These are phyloP conservation scores for Flaveria sonorensis DNA, from an alignment of 129 eudicot genomes.

Conservation along the genomic window DNA sequence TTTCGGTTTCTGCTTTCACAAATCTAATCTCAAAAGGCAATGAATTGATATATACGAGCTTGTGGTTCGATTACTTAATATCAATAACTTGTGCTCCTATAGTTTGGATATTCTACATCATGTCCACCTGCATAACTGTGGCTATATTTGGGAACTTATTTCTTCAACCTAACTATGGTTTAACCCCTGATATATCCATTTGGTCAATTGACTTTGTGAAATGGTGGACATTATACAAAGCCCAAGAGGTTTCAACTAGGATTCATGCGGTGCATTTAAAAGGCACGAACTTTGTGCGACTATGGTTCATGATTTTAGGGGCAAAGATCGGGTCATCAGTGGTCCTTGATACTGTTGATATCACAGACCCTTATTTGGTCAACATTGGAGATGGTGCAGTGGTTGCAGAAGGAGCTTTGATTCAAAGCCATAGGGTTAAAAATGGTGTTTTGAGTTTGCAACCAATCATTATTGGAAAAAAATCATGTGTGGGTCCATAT, in stretches of 20 bases:
- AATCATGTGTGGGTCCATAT: conserved; percentile 44
- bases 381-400: conserved; percentile 55
- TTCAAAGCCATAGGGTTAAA: conserved; percentile 64
- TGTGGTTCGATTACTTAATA: conserved; percentile 35
- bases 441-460: conserved; percentile 51
- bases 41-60: not conserved
- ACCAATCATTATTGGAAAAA: conserved; percentile 42
- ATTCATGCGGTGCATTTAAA: conserved; percentile 50
- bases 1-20: conserved; percentile 41
- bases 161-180: conserved; percentile 62
- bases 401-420: conserved; percentile 57
- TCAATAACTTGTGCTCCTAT: conserved; percentile 45
- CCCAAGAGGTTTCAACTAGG: conserved; percentile 46
- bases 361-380: conserved; percentile 57
- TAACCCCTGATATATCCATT: conserved; percentile 42
- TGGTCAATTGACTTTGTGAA: conserved; percentile 57
- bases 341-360: conserved; percentile 50
- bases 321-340: conserved; percentile 57
- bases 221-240: conserved; percentile 68
- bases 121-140: conserved; percentile 32
- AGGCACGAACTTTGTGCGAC: conserved; percentile 47
- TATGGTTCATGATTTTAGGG: conserved; percentile 56
- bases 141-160: conserved; percentile 57
- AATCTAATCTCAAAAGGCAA: conserved; percentile 9
- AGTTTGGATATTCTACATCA: conserved; percentile 44